These are phyloP conservation scores for Pterocarpus santalinus DNA, from an alignment of 306 rosid genomes.

Conservation along the genomic window DNA sequence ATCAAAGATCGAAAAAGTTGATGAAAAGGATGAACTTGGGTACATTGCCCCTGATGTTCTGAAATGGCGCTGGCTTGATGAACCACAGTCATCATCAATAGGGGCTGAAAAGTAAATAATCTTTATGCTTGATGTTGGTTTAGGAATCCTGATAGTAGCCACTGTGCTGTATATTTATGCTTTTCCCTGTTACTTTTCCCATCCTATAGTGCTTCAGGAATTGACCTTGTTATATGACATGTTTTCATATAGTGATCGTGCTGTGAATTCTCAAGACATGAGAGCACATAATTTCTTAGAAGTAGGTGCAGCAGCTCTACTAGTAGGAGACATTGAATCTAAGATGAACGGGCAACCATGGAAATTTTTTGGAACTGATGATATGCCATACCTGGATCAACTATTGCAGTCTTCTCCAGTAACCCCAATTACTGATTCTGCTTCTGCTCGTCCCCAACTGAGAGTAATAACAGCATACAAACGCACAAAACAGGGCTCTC, in stretches of 20 bases:
- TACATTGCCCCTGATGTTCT: constrained; percentile 84
- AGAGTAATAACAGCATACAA: constrained; percentile 97
- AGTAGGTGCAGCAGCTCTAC: constrained; percentile 95
- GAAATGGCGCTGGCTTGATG: constrained; percentile 98
- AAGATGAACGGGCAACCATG: constrained; percentile 91
- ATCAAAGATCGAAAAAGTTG: constrained; percentile 70
- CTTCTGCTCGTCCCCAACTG: constrained; percentile 81
- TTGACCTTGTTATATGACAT: constrained; percentile 47
- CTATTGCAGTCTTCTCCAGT: constrained; percentile 90
- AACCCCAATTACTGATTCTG: constrained; percentile 82
- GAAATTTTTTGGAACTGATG: constrained; percentile 95
- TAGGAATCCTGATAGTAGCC: constrained; percentile 30
- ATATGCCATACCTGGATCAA: constrained; percentile 97
- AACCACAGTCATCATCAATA: constrained; percentile 62
- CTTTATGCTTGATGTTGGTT: constrained; percentile 41
- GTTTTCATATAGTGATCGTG: constrained; percentile 70
- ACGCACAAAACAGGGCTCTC: constrained; percentile 83
- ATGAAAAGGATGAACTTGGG: constrained; percentile 73
- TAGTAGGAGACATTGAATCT: constrained; percentile 87
- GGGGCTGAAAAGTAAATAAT: constrained; percentile 70
- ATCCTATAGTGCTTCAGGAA: constrained; percentile 31
- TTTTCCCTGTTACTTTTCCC: constrained; percentile 27
- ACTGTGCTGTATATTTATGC: constrained; percentile 21
- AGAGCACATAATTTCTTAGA: constrained; percentile 83
- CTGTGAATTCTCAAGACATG: constrained; percentile 70